Conservation (phyloP, 2,329 filamentous ascomycete species). For the Madurella fahalii region DNA sequence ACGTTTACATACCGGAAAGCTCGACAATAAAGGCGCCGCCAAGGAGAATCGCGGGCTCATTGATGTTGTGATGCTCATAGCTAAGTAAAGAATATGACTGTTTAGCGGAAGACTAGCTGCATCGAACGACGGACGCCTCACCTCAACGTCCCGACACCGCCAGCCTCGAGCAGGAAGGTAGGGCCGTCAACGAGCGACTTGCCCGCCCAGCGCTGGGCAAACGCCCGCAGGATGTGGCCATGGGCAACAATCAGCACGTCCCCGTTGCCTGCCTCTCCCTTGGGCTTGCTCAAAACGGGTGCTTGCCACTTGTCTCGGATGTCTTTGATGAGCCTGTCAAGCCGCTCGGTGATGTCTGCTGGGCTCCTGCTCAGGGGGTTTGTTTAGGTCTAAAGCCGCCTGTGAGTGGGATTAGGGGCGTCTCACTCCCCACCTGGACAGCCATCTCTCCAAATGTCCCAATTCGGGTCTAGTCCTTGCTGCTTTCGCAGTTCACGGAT, state of each 20-base stretch:
- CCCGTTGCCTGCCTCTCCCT: constrained; percentile 34
- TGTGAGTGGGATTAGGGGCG: neutral
- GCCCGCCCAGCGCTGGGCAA: constrained; percentile 81
- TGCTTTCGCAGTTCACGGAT: constrained; percentile 58
- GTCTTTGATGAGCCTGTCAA: constrained; percentile 72
- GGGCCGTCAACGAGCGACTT: constrained; percentile 71
- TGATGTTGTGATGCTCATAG: constrained; percentile 74
- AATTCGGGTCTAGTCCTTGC: constrained; percentile 55
- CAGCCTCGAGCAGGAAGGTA: constrained; percentile 78
- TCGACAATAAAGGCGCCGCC: constrained; percentile 65
- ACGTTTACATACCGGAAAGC: constrained; percentile 18
- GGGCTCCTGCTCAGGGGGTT: constrained; percentile 51
- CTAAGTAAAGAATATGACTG: constrained; percentile 37
- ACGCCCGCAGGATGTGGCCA: constrained; percentile 81
- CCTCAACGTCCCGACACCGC: constrained; percentile 79
- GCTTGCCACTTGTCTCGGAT: constrained; percentile 65
- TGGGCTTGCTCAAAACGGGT: constrained; percentile 54
- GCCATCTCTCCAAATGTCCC: constrained; percentile 90
- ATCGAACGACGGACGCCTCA: constrained; percentile 28
- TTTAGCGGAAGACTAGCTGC: neutral
- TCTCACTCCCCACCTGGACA: constrained; percentile 79
- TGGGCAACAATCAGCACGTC: constrained; percentile 83
- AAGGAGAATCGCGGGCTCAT: constrained; percentile 75
- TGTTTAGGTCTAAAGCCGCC: neutral
- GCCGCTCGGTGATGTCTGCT: constrained; percentile 63